These are phyloP conservation scores for Leptographium lundbergii DNA, from an alignment of 2,329 filamentous ascomycete genomes.

Conservation along the genomic window DNA sequence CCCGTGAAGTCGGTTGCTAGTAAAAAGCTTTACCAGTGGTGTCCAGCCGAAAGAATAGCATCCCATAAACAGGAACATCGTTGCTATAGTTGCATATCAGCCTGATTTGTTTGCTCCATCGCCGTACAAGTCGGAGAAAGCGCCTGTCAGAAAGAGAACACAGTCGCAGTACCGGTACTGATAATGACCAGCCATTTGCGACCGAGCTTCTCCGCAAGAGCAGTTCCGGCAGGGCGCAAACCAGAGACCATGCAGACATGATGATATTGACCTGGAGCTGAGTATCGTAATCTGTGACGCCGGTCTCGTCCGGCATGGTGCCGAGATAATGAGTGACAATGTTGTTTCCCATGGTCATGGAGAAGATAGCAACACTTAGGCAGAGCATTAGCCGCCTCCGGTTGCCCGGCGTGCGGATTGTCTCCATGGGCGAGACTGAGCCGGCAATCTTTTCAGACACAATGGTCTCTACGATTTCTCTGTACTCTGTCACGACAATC, in stretches of 20 bases:
- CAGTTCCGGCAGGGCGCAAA: not conserved
- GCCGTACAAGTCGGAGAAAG: not conserved
- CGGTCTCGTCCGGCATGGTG: not conserved
- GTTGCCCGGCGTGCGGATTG: not conserved
- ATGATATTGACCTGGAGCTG: slow-evolving; percentile 1
- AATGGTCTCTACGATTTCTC: not conserved
- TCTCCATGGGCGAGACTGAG: not conserved
- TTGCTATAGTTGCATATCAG: slow-evolving; percentile 1
- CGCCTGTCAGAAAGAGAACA: not conserved
- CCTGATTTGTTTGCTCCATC: slow-evolving; percentile 1
- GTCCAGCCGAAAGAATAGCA: not conserved
- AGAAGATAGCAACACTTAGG: not conserved
- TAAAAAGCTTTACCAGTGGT: not conserved
- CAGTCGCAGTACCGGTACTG: not conserved
- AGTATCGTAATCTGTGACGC: slow-evolving; percentile 3
- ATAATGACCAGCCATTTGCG: not conserved
- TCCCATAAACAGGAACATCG: not conserved
- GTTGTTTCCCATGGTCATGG: slow-evolving; percentile 3
- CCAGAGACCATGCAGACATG: not conserved
- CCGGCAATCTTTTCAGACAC: not conserved
- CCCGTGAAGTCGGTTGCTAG: not conserved
- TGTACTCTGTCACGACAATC: not conserved
- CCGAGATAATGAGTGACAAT: slow-evolving; percentile 10
- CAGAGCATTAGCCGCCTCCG: not conserved
- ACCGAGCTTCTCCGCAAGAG: not conserved